Percentiles rank a stretch among this genome's conserved stretches.
Conservation (phyloP, 2,329 filamentous ascomycete species). For the Nakataea oryzae region DNA sequence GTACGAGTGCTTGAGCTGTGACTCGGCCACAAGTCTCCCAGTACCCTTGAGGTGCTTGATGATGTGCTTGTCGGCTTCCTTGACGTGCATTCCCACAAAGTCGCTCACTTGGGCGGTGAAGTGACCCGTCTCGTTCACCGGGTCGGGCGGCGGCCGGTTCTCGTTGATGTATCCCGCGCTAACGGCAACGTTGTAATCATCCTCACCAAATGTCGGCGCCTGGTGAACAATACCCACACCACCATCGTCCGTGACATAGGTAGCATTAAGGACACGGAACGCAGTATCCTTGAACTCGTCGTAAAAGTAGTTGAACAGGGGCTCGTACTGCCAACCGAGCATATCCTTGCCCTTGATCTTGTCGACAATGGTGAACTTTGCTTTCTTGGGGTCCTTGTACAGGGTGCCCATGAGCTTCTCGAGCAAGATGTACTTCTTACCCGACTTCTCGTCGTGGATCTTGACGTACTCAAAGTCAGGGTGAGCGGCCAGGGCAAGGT, state of each 20-base stretch:
- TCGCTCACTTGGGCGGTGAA: conserved; percentile 71
- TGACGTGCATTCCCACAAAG: conserved; percentile 81
- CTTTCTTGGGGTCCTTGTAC: conserved; percentile 94
- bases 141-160: conserved; percentile 72
- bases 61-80: conserved; percentile 85
- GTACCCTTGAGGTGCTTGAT: conserved; percentile 76
- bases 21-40: conserved; percentile 72
- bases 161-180: conserved; percentile 69
- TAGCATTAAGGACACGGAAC: conserved; percentile 73
- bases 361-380: conserved; percentile 76
- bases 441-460: conserved; percentile 70
- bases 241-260: conserved; percentile 79
- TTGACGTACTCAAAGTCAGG: conserved; percentile 77
- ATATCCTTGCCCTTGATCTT: conserved; percentile 77
- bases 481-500: conserved; percentile 60
- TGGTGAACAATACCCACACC: conserved; percentile 94
- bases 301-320: conserved; percentile 82
- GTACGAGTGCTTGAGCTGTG: conserved; percentile 83
- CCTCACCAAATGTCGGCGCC: conserved; percentile 86
- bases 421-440: conserved; percentile 75
- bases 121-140: conserved; percentile 73
- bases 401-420: conserved; percentile 72
- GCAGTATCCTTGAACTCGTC: conserved; percentile 78
- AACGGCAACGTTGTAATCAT: conserved; percentile 81
- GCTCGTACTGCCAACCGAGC: conserved; percentile 80